Evolutionary conservation across 2,329 filamentous ascomycete species (phyloP).

Genomic region (Botryotinia calthae): DNA sequence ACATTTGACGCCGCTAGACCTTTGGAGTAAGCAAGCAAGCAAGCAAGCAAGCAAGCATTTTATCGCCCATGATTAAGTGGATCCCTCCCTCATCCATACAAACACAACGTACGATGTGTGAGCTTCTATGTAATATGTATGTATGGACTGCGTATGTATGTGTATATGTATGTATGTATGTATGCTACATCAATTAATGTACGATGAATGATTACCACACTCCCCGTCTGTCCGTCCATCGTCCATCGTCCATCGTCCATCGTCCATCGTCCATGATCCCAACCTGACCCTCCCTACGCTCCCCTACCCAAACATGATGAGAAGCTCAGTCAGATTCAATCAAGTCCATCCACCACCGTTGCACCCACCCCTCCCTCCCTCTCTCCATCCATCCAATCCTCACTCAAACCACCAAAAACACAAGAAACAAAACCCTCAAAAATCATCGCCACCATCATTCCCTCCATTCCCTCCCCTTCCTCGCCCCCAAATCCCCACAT

Average conservation of each 20-base stretch:
- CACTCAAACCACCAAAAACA: neutral
- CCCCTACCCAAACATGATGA: neutral
- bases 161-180: neutral
- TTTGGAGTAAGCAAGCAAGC: too few species aligned
- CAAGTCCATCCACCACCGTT: too few species aligned
- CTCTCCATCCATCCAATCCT: neutral
- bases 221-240: neutral
- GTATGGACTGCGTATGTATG: too few species aligned
- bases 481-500: neutral
- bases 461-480: neutral
- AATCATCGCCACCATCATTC: constrained; percentile 2
- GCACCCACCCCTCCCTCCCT: neutral
- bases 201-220: neutral
- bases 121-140: neutral
- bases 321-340: too few species aligned
- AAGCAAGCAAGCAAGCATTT: neutral
- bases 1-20: constrained; percentile 5
- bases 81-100: neutral
- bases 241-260: neutral
- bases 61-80: neutral
- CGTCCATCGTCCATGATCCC: neutral
- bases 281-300: neutral
- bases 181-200: neutral
- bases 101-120: neutral
- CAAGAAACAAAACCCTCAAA: constrained; percentile 10